Base-by-base conservation (phyloP, 2,329 filamentous ascomycete genomes). In the Ophiostoma perfectum region DNA sequence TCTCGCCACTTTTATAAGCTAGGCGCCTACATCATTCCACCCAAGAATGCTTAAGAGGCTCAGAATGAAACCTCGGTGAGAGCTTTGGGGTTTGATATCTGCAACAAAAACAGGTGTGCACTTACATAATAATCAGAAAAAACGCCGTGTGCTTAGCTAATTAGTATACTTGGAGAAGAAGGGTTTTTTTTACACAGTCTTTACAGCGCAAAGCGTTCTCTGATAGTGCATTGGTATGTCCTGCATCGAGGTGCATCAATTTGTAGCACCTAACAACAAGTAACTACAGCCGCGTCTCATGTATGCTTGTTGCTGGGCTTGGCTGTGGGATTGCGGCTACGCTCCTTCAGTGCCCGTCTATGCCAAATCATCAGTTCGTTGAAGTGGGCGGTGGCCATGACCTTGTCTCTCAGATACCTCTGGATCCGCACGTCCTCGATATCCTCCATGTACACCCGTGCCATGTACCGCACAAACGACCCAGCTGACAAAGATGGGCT, bases 381-480 rank as follows among this genome's bases (percentile, higher is more conserved):
- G 38, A 58, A 60, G 8, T 65, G 47, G 8, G 39, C 62, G 1
- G 39, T n/a, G 18, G 47, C 65, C 47, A 65, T 65, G 62, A 55
- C 62, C 6, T 44, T 18, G 4, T 60, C 45, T 8, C 47, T 45
- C 14, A 58, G 39, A 47, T 65, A 47, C 18, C 14, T 38, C 62
- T 16, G 60, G 60, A 67, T n/a, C 6, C 42, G 42, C 55, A 67
- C 55, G n/a, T 67, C 55, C 16, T 44, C 27, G 27, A 62, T 38
- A 12, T 60, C 55, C 5, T 27, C 11, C 11, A 18, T 67, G 42
- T 67, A 63, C 14, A 44, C 45, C 1, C 66, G 66, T 18, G 66
- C 66, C 42, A 67, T 44, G 42, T 63, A 14, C 14, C 66, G 55
- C 55, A 67, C 36, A 27, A 67, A 67, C 14, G 55, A 55, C 39